Evolutionary conservation across 83 land plant species (phyloP).

Genomic region (Picea engelmannii): DNA sequence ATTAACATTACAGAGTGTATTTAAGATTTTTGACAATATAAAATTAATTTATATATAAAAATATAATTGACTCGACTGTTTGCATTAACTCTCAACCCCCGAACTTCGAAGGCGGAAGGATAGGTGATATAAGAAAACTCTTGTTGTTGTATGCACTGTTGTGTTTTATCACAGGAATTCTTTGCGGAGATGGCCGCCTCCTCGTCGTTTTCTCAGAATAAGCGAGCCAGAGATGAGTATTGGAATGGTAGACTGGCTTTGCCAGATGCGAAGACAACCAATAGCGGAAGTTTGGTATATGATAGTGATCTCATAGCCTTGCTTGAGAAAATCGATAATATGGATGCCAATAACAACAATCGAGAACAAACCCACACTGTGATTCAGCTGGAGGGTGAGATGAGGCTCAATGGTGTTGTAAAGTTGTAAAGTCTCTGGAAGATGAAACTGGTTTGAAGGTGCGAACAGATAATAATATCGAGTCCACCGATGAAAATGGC

Average conservation of each 20-base stretch:
- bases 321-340: background rate
- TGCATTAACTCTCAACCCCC: too few relatives aligned
- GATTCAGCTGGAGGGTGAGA: background rate
- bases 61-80: too few relatives aligned
- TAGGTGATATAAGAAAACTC: too few relatives aligned
- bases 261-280: background rate
- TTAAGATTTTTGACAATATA: background rate
- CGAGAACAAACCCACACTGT: background rate
- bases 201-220: background rate
- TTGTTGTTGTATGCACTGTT: background rate
- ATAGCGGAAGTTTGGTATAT: background rate
- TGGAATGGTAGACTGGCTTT: background rate
- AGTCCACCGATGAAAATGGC: background rate
- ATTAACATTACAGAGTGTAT: background rate
- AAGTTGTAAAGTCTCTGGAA: background rate
- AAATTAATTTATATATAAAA: too few relatives aligned
- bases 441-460: background rate
- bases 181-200: background rate
- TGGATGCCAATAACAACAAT: background rate
- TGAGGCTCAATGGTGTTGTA: background rate
- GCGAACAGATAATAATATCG: background rate
- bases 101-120: too few relatives aligned
- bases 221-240: conserved; percentile 1
- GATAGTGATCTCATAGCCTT: background rate
- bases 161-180: too few relatives aligned